phyloP scores from a whole-genome alignment of 1,284 basidiomycete species.

The Rhodotorula glutinis region DNA sequence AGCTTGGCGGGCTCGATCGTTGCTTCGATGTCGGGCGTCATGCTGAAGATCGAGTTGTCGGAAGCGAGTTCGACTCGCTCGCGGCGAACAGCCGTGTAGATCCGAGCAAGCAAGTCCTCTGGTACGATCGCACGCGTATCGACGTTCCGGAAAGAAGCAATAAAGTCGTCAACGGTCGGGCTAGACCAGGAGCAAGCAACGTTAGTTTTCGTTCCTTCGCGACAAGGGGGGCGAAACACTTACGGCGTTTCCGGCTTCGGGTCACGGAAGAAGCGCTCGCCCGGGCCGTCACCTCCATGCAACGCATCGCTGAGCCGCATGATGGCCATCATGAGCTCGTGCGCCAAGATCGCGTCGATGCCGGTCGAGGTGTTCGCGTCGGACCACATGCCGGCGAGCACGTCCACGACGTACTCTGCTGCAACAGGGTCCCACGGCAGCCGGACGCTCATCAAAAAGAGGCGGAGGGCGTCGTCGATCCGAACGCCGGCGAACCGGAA shows the following conservation, averaged over 20 bases:
- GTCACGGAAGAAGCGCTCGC: conserved; percentile 16
- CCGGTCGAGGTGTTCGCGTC: conserved; percentile 71
- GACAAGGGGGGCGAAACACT: neutral
- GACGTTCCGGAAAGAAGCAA: conserved; percentile 69
- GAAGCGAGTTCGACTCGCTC: conserved; percentile 69
- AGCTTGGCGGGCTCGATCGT: conserved; percentile 65
- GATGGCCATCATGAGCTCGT: conserved; percentile 74
- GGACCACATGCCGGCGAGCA: conserved; percentile 84
- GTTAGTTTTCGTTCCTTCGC: no score
- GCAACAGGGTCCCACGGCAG: conserved; percentile 64
- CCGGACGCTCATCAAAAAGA: conserved; percentile 78
- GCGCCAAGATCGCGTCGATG: conserved; percentile 56
- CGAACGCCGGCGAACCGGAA: conserved; percentile 79
- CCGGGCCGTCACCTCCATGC: conserved; percentile 50
- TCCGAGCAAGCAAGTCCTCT: conserved; percentile 67
- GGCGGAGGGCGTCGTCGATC: conserved; percentile 82
- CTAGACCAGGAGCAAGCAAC: conserved; percentile 52
- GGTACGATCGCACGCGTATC: conserved; percentile 67
- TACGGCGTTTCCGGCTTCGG: neutral
- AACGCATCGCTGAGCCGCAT: conserved; percentile 80
- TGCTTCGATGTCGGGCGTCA: conserved; percentile 54
- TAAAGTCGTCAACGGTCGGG: conserved; percentile 68
- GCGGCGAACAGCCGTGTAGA: conserved; percentile 68
- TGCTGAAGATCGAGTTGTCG: conserved; percentile 46
- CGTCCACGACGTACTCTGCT: conserved; percentile 58